Evolutionary conservation across 805 yeast genomes (phyloP).

Genomic region (Myxozyma geophila): DNA sequence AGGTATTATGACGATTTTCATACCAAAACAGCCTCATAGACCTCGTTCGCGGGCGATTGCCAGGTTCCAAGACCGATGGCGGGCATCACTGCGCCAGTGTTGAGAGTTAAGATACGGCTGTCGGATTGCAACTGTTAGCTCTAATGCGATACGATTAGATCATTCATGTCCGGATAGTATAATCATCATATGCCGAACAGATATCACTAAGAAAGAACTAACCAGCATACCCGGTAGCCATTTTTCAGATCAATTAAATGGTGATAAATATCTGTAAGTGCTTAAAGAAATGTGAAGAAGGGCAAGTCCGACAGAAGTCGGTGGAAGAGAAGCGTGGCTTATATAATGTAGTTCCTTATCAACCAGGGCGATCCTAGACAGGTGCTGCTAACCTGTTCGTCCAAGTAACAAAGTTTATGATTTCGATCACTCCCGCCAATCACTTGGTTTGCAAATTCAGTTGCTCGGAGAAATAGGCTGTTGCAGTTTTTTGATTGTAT

Average conservation of each 20-base stretch:
- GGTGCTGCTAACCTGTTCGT: too few relatives aligned
- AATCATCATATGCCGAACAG: neutral
- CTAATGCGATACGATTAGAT: neutral
- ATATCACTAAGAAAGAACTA: neutral
- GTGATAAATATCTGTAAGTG: neutral
- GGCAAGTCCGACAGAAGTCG: neutral
- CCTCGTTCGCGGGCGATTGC: conserved; percentile 61
- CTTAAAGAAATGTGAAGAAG: neutral
- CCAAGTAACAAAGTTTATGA: too few relatives aligned
- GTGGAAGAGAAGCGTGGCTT: neutral
- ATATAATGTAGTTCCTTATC: too few relatives aligned
- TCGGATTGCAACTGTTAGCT: neutral
- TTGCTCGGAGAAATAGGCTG: too few relatives aligned
- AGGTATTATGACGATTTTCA: neutral
- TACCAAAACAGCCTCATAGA: conserved; percentile 55
- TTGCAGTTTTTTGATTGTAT: too few relatives aligned
- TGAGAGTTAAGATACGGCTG: conserved; percentile 48
- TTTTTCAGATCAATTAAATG: neutral
- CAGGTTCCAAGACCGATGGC: conserved; percentile 77
- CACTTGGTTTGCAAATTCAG: too few relatives aligned
- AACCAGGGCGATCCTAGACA: too few relatives aligned
- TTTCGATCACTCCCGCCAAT: too few relatives aligned
- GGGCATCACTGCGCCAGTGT: conserved; percentile 69
- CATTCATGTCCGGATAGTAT: neutral
- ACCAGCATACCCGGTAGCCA: conserved; percentile 32